A percentile compares a stretch with the other conserved stretches of the same genome.
phyloP scores from a whole-genome alignment of 2,329 filamentous ascomycete genomes.

The Colletotrichum lini region DNA sequence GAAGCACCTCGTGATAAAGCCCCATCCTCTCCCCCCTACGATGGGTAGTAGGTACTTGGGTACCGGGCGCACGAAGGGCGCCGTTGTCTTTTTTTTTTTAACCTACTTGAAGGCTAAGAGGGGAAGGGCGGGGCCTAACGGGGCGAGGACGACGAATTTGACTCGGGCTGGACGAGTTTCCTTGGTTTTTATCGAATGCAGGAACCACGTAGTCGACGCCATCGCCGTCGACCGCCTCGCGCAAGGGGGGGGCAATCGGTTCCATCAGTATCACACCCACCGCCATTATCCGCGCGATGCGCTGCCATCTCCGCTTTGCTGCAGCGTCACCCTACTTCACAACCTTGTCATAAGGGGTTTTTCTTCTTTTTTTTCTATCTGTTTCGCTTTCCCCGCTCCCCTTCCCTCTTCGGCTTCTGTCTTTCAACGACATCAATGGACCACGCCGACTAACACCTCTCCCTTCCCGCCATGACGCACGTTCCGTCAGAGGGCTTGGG shows the following conservation, averaged over 20 bases:
- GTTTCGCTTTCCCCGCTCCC: background rate
- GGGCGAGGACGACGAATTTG: background rate
- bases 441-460: background rate
- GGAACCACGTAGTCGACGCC: conserved; percentile 2
- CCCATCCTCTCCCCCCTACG: too few species aligned
- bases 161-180: background rate
- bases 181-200: background rate
- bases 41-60: too few species aligned
- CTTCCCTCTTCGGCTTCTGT: background rate
- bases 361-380: background rate
- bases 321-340: background rate
- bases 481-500: conserved; percentile 1
- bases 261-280: background rate
- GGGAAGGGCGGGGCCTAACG: background rate
- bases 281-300: conserved; percentile 17
- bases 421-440: conserved; percentile 2
- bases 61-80: background rate
- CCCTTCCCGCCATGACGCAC: background rate
- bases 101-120: too few species aligned
- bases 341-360: background rate
- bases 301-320: conserved; percentile 17
- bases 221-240: conserved; percentile 11
- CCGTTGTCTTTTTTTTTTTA: background rate
- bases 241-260: background rate
- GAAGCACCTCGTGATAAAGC: background rate